Conservation (phyloP, 2,329 filamentous ascomycete genomes). For the Trichoderma sp. region DNA sequence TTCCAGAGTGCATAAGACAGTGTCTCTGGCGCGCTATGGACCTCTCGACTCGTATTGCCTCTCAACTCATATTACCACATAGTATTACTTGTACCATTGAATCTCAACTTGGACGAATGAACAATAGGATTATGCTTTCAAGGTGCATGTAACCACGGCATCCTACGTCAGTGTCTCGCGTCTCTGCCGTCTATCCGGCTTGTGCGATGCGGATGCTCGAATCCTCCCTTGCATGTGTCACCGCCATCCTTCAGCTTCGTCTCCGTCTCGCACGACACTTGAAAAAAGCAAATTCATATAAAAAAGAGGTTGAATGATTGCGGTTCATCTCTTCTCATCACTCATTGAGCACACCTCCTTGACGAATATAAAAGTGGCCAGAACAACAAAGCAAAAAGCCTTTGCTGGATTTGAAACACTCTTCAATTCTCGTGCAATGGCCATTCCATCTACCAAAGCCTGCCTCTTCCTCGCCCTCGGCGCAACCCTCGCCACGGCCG, state of each 20-base stretch:
- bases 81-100: neutral
- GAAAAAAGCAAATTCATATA: neutral
- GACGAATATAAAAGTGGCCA: neutral
- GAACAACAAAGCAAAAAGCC: neutral
- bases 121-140: neutral
- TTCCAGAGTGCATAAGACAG: neutral
- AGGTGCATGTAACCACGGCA: neutral
- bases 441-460: neutral
- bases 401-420: neutral
- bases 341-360: neutral
- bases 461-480: neutral
- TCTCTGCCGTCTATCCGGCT: neutral
- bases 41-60: neutral
- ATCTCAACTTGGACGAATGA: neutral
- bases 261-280: neutral
- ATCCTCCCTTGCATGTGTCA: neutral
- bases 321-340: neutral
- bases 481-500: neutral
- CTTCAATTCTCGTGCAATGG: neutral
- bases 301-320: neutral
- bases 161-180: conserved; percentile 8
- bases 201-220: neutral
- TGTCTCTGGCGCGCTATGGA: neutral
- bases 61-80: neutral
- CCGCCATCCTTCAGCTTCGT: neutral